Percentiles rank a stretch among this genome's conserved stretches.
Evolutionary conservation across 106 monocot species (phyloP).

Genomic region (Amphibolis antarctica): DNA sequence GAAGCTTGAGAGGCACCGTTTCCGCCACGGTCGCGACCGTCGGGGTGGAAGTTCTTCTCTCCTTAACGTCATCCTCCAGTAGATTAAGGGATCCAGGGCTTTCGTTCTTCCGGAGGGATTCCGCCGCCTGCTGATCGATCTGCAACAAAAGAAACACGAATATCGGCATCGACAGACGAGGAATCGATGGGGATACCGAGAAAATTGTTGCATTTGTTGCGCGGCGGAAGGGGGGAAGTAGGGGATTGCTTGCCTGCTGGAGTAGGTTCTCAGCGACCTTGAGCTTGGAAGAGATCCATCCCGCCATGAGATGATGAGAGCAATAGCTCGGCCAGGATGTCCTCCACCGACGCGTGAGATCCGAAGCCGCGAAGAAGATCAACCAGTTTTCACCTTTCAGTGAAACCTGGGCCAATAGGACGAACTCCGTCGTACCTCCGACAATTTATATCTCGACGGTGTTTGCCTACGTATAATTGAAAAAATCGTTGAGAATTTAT

Average conservation of each 20-base stretch:
- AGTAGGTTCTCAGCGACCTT: constrained; percentile 81
- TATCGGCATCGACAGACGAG: neutral
- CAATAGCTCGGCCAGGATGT: too few species aligned
- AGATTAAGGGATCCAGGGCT: neutral
- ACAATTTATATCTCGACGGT: too few species aligned
- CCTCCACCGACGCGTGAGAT: too few species aligned
- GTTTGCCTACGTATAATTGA: too few species aligned
- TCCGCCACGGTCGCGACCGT: constrained; percentile 2
- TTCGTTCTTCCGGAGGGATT: constrained; percentile 46
- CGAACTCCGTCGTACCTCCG: too few species aligned
- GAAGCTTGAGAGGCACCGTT: constrained; percentile 28
- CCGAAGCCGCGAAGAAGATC: too few species aligned
- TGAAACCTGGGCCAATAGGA: too few species aligned
- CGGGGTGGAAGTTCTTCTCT: constrained; percentile 4
- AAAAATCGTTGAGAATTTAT: too few species aligned
- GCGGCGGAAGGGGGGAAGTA: too few species aligned
- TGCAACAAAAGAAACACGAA: constrained; percentile 8
- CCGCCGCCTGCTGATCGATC: constrained; percentile 97
- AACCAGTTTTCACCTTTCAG: too few species aligned
- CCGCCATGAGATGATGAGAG: constrained; percentile 45
- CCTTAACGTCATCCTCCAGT: neutral
- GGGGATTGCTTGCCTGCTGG: constrained; percentile 60
- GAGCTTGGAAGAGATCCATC: constrained; percentile 92
- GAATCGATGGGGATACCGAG: neutral
- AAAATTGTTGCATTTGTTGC: too few species aligned